Evolutionary conservation across 1,139 yeast species (phyloP).

Genomic region (Eremothecium coryli): DNA sequence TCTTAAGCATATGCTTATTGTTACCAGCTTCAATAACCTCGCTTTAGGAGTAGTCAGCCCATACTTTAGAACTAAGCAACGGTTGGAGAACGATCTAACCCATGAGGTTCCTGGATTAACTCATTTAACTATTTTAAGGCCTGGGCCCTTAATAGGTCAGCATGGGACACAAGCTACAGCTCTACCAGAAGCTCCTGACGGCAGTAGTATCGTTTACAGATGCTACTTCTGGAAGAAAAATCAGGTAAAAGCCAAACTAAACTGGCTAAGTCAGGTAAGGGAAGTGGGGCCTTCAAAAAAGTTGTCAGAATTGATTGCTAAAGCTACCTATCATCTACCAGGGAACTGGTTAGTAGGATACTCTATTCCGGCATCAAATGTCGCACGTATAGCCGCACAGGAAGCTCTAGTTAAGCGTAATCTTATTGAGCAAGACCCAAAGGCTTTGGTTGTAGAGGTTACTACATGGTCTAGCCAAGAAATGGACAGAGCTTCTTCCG

Average conservation of each 20-base stretch:
- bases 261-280: constrained; percentile 12
- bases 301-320: constrained; percentile 18
- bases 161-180: constrained; percentile 8
- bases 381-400: constrained; percentile 15
- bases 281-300: constrained; percentile 17
- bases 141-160: constrained; percentile 30
- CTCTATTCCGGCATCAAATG: constrained; percentile 21
- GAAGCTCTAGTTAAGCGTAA: constrained; percentile 4
- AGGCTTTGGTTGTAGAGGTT: constrained; percentile 2
- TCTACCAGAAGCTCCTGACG: constrained; percentile 2
- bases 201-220: constrained; percentile 1
- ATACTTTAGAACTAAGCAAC: constrained; percentile 22
- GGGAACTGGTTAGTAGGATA: constrained; percentile 21
- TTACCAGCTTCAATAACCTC: constrained; percentile 27
- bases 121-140: constrained; percentile 23
- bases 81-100: constrained; percentile 21
- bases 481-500: constrained; percentile 2
- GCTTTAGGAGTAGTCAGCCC: constrained; percentile 19
- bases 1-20: constrained; percentile 14
- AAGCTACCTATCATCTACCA: constrained; percentile 17
- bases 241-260: constrained; percentile 10
- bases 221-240: constrained; percentile 7
- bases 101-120: constrained; percentile 15
- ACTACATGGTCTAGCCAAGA: constrained; percentile 5
- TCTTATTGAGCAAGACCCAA: neutral